These are phyloP conservation scores for Kodamaea laetipori DNA, from an alignment of 805 yeast species.

Conservation along the genomic window DNA sequence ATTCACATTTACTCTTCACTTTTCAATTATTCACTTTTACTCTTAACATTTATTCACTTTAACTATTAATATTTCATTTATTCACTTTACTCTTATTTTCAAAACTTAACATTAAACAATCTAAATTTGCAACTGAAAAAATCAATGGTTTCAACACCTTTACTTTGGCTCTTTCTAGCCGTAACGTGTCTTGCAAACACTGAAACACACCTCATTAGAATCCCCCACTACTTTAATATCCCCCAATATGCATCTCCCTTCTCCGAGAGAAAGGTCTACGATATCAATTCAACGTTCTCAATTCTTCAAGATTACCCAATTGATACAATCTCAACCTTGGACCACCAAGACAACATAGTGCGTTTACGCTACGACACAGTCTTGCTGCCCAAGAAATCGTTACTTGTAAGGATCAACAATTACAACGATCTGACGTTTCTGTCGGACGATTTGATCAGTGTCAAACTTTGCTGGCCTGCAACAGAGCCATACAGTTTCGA, in stretches of 20 bases:
- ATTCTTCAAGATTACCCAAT: conserved; percentile 30
- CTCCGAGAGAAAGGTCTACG: conserved; percentile 11
- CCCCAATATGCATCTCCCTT: conserved; percentile 20
- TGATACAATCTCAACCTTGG: conserved; percentile 16
- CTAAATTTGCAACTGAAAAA: not conserved
- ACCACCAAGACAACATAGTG: conserved; percentile 18
- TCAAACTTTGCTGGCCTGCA: conserved; percentile 43
- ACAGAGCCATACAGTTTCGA: conserved; percentile 29
- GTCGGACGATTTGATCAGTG: conserved; percentile 27
- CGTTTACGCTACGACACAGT: conserved; percentile 10
- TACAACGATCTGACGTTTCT: conserved; percentile 29
- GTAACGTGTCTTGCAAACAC: conserved; percentile 34
- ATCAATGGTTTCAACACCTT: conserved; percentile 1
- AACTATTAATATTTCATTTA: not conserved
- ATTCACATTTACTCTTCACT: too few species aligned
- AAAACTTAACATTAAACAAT: not conserved
- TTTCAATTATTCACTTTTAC: too few species aligned
- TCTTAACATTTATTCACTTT: too few species aligned
- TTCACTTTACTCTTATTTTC: not conserved
- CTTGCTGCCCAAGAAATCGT: conserved; percentile 13
- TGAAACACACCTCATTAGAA: conserved; percentile 32
- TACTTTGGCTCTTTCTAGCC: conserved; percentile 10
- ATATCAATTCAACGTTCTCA: conserved; percentile 24
- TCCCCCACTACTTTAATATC: conserved; percentile 40
- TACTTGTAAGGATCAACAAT: conserved; percentile 38